Percentiles rank a stretch among this genome's conserved stretches.
Evolutionary conservation across 371 early-diverging fungal species (phyloP).

Genomic region (Mucor indicus): DNA sequence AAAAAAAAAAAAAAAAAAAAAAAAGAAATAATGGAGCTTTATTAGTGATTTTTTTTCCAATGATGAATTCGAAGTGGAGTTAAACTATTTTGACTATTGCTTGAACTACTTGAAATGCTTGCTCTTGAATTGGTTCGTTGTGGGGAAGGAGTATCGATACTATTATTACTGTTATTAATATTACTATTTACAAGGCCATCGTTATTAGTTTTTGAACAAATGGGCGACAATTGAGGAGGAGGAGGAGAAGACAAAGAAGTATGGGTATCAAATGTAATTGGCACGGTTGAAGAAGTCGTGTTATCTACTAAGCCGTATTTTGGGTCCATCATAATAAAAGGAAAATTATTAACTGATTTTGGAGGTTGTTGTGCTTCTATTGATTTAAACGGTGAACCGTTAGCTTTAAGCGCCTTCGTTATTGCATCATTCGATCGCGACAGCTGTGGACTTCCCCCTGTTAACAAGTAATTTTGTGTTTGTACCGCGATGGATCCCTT

Average conservation of each 20-base stretch:
- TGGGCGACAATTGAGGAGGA: not conserved
- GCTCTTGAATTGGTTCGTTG: no score
- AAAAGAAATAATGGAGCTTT: not conserved
- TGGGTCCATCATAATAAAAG: conserved; percentile 21
- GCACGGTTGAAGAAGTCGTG: no score
- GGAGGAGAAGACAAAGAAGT: not conserved
- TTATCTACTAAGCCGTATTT: no score
- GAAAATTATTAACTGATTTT: conserved; percentile 5
- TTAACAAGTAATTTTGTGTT: conserved; percentile 14
- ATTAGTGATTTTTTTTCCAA: conserved; percentile 13
- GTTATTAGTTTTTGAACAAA: not conserved
- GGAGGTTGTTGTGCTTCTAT: not conserved
- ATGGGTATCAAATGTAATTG: not conserved
- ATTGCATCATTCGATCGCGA: not conserved
- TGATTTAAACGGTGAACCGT: not conserved
- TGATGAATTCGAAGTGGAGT: conserved; percentile 15
- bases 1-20: not conserved
- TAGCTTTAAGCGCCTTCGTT: not conserved
- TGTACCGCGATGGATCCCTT: conserved; percentile 23
- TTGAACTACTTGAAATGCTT: no score
- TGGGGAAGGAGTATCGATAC: not conserved
- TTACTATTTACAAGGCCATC: no score
- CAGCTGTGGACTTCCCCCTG: not conserved
- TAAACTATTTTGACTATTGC: not conserved
- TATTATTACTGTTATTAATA: not conserved